phyloP scores from a whole-genome alignment of 1,139 yeast species.

The Sugiyamaella xylanicola region DNA sequence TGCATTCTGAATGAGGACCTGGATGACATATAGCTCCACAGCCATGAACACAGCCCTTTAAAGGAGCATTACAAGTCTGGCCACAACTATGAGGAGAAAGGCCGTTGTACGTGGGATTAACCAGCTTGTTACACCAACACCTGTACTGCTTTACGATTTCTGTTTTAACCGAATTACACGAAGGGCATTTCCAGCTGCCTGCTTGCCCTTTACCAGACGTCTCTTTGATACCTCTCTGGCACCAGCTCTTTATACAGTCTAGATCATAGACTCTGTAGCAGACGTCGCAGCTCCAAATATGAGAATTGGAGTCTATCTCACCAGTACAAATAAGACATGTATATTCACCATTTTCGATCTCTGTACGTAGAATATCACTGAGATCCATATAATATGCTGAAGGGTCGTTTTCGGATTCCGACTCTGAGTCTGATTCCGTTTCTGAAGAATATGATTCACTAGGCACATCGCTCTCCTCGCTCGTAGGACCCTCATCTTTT shows the following conservation, averaged over 20 bases:
- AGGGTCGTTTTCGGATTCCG: slow-evolving; percentile 12
- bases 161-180: slow-evolving; percentile 63
- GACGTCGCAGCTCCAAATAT: slow-evolving; percentile 70
- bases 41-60: slow-evolving; percentile 58
- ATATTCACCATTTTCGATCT: slow-evolving; percentile 68
- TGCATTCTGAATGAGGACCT: slow-evolving; percentile 84
- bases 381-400: slow-evolving; percentile 33
- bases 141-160: slow-evolving; percentile 63
- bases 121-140: slow-evolving; percentile 88
- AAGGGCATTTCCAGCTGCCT: slow-evolving; percentile 80
- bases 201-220: slow-evolving; percentile 18
- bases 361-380: slow-evolving; percentile 45
- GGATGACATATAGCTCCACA: slow-evolving; percentile 84
- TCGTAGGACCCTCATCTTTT: no score
- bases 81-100: slow-evolving; percentile 88
- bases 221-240: slow-evolving; percentile 55
- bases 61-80: slow-evolving; percentile 64
- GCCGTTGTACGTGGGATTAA: slow-evolving; percentile 63
- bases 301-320: slow-evolving; percentile 67
- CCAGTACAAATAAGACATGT: slow-evolving; percentile 83
- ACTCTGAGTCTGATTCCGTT: slow-evolving; percentile 7
- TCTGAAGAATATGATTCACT: no score
- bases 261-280: slow-evolving; percentile 82
- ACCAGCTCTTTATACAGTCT: slow-evolving; percentile 83
- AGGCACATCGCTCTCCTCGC: no score